These are phyloP conservation scores for Stereocaulon alpinum DNA, from an alignment of 495 filamentous ascomycete species.

Conservation along the genomic window DNA sequence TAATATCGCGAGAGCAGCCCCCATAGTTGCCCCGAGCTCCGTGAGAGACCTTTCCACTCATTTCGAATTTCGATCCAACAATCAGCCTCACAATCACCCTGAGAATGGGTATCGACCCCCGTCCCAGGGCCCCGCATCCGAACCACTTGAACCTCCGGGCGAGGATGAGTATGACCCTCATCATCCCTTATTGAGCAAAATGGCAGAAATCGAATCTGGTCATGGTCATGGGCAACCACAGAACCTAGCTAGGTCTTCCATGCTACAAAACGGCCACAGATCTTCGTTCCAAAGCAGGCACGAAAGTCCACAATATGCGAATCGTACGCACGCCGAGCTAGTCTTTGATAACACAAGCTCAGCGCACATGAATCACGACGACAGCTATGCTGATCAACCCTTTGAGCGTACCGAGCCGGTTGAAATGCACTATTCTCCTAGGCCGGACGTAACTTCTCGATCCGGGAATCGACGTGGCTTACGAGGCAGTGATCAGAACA, in stretches of 20 bases:
- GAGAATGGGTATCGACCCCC: conserved; percentile 17
- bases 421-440: not conserved
- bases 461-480: not conserved
- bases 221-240: not conserved
- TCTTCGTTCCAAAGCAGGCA: not conserved
- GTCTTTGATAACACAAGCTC: not conserved
- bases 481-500: not conserved
- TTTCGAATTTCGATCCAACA: conserved; percentile 6
- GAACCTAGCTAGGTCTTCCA: not conserved
- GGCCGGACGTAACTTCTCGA: not conserved
- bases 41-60: conserved; percentile 3
- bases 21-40: not conserved
- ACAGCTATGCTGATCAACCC: not conserved
- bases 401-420: not conserved
- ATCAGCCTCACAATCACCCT: conserved; percentile 20
- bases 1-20: not conserved
- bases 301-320: not conserved
- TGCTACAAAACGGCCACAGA: not conserved
- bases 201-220: conserved; percentile 2
- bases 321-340: not conserved
- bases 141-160: conserved; percentile 19
- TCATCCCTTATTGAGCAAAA: conserved; percentile 24
- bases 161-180: conserved; percentile 38
- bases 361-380: not conserved
- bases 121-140: conserved; percentile 7